phyloP scores from a whole-genome alignment of 129 eudicot genomes.

The Apium graveolens region DNA sequence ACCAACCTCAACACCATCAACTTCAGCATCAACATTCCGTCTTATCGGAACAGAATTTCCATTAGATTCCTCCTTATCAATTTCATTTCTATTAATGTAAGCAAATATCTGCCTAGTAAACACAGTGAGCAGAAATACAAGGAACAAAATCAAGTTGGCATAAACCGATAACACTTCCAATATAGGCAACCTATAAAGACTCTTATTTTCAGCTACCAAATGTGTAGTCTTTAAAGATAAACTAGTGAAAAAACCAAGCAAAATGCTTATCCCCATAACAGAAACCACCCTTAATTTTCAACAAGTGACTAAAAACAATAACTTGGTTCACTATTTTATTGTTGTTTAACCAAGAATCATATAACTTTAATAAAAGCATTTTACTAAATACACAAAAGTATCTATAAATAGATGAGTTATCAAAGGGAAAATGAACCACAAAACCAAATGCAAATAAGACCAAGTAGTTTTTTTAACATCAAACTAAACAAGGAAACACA shows the following conservation, averaged over 20 bases:
- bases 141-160: constrained; percentile 47
- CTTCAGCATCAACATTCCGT: constrained; percentile 23
- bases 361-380: background rate
- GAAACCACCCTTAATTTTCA: constrained; percentile 13
- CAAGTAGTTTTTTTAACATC: constrained; percentile 15
- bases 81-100: constrained; percentile 30
- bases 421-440: constrained; percentile 13
- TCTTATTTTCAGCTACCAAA: background rate
- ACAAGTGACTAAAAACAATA: constrained; percentile 9
- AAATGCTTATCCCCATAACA: constrained; percentile 35
- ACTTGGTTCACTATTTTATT: background rate
- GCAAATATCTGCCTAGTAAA: constrained; percentile 36
- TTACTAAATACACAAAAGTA: constrained; percentile 20
- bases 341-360: background rate
- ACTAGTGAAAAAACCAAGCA: constrained; percentile 2
- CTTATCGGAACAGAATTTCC: constrained; percentile 28
- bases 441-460: constrained; percentile 24
- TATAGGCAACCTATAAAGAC: constrained; percentile 25
- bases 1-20: constrained; percentile 40
- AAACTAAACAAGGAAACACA: constrained; percentile 15
- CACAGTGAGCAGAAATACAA: constrained; percentile 40
- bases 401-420: background rate
- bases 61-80: constrained; percentile 36
- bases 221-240: background rate
- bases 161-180: constrained; percentile 53